A percentile compares a stretch with the other conserved stretches of the same genome.
Conservation (phyloP, 1,284 basidiomycete species). For the Coniferiporia weirii region DNA sequence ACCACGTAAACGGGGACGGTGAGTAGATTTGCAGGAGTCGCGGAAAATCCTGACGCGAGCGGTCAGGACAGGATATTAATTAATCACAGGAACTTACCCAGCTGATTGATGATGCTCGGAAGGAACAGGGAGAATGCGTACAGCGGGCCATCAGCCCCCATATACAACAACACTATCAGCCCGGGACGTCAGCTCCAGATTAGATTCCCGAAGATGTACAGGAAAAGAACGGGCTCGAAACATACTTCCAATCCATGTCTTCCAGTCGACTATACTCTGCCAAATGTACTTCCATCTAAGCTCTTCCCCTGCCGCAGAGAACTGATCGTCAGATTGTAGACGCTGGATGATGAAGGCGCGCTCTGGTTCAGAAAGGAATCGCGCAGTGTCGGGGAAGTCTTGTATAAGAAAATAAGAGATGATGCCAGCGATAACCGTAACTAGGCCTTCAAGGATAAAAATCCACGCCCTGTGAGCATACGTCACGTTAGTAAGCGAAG, state of each 20-base stretch:
- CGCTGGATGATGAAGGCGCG: slow-evolving; percentile 61
- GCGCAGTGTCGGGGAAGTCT: slow-evolving; percentile 79
- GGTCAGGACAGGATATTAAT: background rate
- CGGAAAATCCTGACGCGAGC: slow-evolving; percentile 47
- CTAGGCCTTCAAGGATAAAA: slow-evolving; percentile 63
- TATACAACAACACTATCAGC: slow-evolving; percentile 25
- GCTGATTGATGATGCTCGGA: slow-evolving; percentile 8
- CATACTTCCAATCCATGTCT: slow-evolving; percentile 66
- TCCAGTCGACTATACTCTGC: slow-evolving; percentile 63
- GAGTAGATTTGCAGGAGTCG: slow-evolving; percentile 69
- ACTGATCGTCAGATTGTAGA: slow-evolving; percentile 66
- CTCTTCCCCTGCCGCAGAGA: slow-evolving; percentile 65
- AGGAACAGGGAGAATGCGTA: slow-evolving; percentile 33
- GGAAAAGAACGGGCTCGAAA: slow-evolving; percentile 8
- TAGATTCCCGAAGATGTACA: background rate
- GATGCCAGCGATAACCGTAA: slow-evolving; percentile 61
- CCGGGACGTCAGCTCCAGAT: background rate
- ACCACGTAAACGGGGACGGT: slow-evolving; percentile 65
- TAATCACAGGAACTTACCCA: slow-evolving; percentile 2
- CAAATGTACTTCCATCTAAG: slow-evolving; percentile 58
- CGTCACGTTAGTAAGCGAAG: background rate
- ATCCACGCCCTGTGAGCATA: slow-evolving; percentile 58
- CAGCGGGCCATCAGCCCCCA: slow-evolving; percentile 35
- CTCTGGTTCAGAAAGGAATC: slow-evolving; percentile 67
- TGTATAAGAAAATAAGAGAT: slow-evolving; percentile 72